phyloP scores from a whole-genome alignment of 805 yeast genomes.

The Kodamaea jinghongensis region DNA sequence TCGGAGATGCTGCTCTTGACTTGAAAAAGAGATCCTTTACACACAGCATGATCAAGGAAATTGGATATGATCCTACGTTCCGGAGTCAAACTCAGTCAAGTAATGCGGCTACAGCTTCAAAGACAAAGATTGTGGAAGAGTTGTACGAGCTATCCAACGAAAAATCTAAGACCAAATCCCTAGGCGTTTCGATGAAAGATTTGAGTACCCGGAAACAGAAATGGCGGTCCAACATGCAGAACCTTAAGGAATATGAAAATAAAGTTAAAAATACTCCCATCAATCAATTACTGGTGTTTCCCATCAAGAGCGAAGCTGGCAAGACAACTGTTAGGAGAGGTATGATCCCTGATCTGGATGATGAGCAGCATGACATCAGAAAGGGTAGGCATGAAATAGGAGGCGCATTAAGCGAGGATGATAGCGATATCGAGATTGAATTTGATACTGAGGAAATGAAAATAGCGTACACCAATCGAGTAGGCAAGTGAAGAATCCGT shows the following conservation, averaged over 20 bases:
- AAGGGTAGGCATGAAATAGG: conserved; percentile 4
- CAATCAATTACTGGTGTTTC: conserved; percentile 2
- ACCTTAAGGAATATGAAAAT: conserved; percentile 16
- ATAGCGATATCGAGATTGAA: conserved; percentile 31
- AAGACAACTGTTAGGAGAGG: not conserved
- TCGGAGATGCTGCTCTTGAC: not conserved
- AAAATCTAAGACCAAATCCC: conserved; percentile 15
- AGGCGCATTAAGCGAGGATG: conserved; percentile 12
- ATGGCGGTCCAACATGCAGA: conserved; percentile 23
- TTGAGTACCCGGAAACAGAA: conserved; percentile 17
- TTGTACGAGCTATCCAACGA: conserved; percentile 21
- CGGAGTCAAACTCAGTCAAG: conserved; percentile 13
- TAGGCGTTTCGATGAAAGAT: conserved; percentile 17
- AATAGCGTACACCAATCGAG: conserved; percentile 14
- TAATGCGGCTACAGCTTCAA: conserved; percentile 8
- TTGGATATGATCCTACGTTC: conserved; percentile 55
- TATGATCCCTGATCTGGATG: not conserved
- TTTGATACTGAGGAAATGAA: conserved; percentile 24
- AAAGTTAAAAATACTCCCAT: conserved; percentile 9
- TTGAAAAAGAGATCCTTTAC: conserved; percentile 16
- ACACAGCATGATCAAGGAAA: conserved; percentile 31
- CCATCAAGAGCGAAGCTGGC: not conserved
- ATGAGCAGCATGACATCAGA: conserved; percentile 2
- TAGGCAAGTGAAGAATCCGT: not conserved
- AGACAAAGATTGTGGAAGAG: conserved; percentile 16